Evolutionary conservation across 257 asterid genomes (phyloP).

Genomic region (Thymus quinquecostatus): DNA sequence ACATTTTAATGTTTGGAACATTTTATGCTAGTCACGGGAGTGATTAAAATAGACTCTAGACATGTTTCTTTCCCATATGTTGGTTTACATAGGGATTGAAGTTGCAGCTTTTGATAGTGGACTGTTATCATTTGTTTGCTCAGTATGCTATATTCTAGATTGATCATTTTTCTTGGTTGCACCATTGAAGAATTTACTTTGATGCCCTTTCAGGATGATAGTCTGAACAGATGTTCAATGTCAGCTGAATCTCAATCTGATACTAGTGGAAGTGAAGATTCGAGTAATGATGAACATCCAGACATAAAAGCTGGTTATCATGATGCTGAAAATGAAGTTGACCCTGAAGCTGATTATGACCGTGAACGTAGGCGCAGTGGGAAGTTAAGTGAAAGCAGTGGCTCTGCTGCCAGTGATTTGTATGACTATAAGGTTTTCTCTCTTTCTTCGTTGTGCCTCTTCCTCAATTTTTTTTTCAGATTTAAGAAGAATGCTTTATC

Average conservation of each 20-base stretch:
- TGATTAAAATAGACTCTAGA: slow-evolving; percentile 1
- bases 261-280: slow-evolving; percentile 73
- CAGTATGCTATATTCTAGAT: slow-evolving; percentile 19
- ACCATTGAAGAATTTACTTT: slow-evolving; percentile 19
- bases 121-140: slow-evolving; percentile 22
- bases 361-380: slow-evolving; percentile 83
- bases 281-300: slow-evolving; percentile 66
- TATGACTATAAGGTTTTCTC: slow-evolving; percentile 79
- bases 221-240: slow-evolving; percentile 72
- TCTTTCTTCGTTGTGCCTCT: slow-evolving; percentile 4
- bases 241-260: slow-evolving; percentile 81
- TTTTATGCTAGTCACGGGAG: slow-evolving; percentile 4
- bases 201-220: slow-evolving; percentile 64
- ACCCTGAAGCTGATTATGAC: slow-evolving; percentile 70
- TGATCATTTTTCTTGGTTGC: slow-evolving; percentile 16
- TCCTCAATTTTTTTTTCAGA: neutral
- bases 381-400: slow-evolving; percentile 88
- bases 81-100: slow-evolving; percentile 14
- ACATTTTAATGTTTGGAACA: slow-evolving; percentile 13
- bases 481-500: slow-evolving; percentile 13
- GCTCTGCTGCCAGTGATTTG: slow-evolving; percentile 86
- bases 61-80: slow-evolving; percentile 16
- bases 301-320: slow-evolving; percentile 71
- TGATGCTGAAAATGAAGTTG: slow-evolving; percentile 83
- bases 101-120: slow-evolving; percentile 26